Conservation (phyloP, 495 filamentous ascomycete genomes). For the Neurospora hispaniola region DNA sequence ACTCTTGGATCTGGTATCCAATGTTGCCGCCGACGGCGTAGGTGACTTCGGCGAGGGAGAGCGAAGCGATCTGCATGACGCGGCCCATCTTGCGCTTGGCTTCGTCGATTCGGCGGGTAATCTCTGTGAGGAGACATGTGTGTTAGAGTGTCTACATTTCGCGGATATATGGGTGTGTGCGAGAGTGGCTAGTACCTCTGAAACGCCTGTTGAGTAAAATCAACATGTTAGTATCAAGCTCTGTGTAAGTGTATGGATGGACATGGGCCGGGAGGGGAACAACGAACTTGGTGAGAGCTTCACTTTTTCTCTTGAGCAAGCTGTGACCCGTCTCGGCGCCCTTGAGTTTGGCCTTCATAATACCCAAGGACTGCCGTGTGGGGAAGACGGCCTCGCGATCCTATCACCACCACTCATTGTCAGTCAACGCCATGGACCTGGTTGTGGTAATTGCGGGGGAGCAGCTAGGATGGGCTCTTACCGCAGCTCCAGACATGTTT, state of each 20-base stretch:
- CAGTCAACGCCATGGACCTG: constrained; percentile 9
- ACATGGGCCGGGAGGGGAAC: not conserved
- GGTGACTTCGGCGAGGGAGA: constrained; percentile 94
- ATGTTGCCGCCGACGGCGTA: constrained; percentile 96
- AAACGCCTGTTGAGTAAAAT: constrained; percentile 53
- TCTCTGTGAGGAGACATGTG: constrained; percentile 47
- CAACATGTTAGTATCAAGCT: constrained; percentile 1
- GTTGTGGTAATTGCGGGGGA: not conserved
- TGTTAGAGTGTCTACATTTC: not conserved
- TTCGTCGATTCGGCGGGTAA: constrained; percentile 93
- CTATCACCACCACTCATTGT: constrained; percentile 27
- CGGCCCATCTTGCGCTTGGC: constrained; percentile 99
- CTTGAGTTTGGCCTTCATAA: constrained; percentile 99
- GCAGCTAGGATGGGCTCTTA: constrained; percentile 25
- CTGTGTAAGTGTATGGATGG: not conserved
- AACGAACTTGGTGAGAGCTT: constrained; percentile 75
- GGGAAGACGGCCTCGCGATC: constrained; percentile 93
- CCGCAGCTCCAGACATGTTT: constrained; percentile 51
- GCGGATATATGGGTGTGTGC: not conserved
- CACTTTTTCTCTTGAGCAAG: constrained; percentile 83
- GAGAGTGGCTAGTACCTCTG: constrained; percentile 47
- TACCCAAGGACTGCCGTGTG: constrained; percentile 87
- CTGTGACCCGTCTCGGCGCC: constrained; percentile 85
- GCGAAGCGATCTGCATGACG: constrained; percentile 98
- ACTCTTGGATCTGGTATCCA: constrained; percentile 94